Conservation (phyloP, 2,329 filamentous ascomycete species). For the Stagonosporopsis vannaccii region DNA sequence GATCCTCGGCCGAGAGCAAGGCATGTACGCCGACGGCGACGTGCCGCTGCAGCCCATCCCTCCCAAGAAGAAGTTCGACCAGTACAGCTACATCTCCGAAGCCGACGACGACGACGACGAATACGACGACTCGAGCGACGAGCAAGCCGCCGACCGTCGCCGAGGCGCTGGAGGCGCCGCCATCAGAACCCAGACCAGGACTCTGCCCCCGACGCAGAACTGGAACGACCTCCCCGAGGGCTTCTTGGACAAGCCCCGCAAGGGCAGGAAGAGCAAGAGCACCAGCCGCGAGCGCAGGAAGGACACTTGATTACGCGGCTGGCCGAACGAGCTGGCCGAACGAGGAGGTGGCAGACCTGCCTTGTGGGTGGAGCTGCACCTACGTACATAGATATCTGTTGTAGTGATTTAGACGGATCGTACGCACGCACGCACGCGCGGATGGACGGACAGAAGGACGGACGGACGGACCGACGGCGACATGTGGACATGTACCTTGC, state of each 20-base stretch:
- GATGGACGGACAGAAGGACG: no score
- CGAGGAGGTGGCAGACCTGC: not conserved
- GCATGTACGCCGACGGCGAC: conserved; percentile 47
- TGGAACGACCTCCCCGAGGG: conserved; percentile 61
- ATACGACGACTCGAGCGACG: conserved; percentile 42
- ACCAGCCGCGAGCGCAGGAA: conserved; percentile 39
- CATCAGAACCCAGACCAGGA: conserved; percentile 26
- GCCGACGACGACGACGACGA: conserved; percentile 51
- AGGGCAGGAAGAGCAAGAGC: conserved; percentile 37
- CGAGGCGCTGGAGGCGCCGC: no score
- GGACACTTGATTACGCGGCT: conserved; percentile 1
- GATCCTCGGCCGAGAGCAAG: conserved; percentile 50
- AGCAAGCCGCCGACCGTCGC: conserved; percentile 34
- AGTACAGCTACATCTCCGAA: conserved; percentile 47
- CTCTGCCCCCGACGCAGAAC: conserved; percentile 41
- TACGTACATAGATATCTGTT: no score
- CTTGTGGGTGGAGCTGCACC: no score
- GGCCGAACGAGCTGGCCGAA: not conserved
- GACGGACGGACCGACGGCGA: no score
- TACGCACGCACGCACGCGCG: no score
- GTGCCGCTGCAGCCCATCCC: conserved; percentile 54
- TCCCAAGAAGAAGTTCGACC: conserved; percentile 44
- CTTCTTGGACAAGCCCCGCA: conserved; percentile 42
- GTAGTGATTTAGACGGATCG: no score
- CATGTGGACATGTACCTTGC: conserved; percentile 14